These are phyloP conservation scores for Mucor sp. DNA, from an alignment of 371 early-diverging fungal genomes.

Conservation along the genomic window DNA sequence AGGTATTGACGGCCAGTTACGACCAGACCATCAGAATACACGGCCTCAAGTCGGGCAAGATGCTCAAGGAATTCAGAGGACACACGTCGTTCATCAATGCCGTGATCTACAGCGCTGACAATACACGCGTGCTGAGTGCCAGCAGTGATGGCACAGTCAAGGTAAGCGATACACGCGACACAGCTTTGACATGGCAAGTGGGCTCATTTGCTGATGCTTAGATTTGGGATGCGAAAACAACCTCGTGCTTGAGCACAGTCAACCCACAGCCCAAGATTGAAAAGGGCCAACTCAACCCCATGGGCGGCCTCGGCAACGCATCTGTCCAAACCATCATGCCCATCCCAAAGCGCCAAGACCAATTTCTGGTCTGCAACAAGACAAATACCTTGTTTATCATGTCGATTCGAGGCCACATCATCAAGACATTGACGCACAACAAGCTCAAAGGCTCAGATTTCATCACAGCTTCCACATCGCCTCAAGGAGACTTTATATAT, in stretches of 20 bases:
- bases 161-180: too few species aligned
- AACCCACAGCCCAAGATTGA: slow-evolving; percentile 23
- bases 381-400: slow-evolving; percentile 66
- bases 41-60: slow-evolving; percentile 87
- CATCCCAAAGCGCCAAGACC: slow-evolving; percentile 57
- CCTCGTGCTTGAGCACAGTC: slow-evolving; percentile 28
- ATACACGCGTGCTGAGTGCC: slow-evolving; percentile 69
- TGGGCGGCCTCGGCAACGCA: slow-evolving; percentile 27
- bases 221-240: slow-evolving; percentile 72
- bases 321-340: slow-evolving; percentile 34
- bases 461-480: slow-evolving; percentile 62
- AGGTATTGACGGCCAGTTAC: slow-evolving; percentile 80
- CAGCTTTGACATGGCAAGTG: too few species aligned
- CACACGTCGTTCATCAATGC: slow-evolving; percentile 87
- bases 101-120: slow-evolving; percentile 71
- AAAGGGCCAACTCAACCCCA: slow-evolving; percentile 26
- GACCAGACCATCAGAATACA: slow-evolving; percentile 82
- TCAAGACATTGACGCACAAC: slow-evolving; percentile 41
- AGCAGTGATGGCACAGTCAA: slow-evolving; percentile 89
- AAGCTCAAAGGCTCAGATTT: slow-evolving; percentile 58
- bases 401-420: slow-evolving; percentile 56
- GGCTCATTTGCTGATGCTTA: slow-evolving; percentile 25
- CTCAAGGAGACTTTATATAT: slow-evolving; percentile 78
- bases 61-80: slow-evolving; percentile 87
- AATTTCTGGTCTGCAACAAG: slow-evolving; percentile 76